phyloP scores from a whole-genome alignment of 129 eudicot genomes.

The Calendula officinalis region DNA sequence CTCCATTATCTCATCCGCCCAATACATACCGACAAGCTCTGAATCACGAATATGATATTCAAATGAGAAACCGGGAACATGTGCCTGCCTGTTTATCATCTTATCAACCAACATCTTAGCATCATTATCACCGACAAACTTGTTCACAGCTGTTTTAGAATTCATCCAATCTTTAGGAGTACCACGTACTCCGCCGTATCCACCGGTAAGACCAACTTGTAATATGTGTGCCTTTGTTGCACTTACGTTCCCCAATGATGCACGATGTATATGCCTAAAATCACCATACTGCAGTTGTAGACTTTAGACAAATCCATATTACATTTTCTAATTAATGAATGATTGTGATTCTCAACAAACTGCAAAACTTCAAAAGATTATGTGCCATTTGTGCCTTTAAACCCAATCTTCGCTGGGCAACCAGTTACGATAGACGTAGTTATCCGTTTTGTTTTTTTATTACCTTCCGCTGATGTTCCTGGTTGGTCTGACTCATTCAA shows the following conservation, averaged over 20 bases:
- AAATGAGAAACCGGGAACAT: neutral
- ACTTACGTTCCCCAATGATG: neutral
- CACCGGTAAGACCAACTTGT: neutral
- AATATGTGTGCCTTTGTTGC: neutral
- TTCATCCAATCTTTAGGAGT: neutral
- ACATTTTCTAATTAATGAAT: neutral
- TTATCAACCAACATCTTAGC: constrained; percentile 4
- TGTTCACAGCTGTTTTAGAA: neutral
- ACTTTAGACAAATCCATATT: neutral
- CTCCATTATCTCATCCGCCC: neutral
- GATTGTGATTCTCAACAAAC: neutral
- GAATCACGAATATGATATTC: neutral
- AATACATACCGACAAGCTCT: neutral
- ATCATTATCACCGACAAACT: neutral
- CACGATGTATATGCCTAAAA: neutral
- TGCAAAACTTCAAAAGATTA: too few species aligned
- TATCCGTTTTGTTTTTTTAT: too few species aligned
- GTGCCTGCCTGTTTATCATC: neutral
- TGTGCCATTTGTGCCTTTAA: too few species aligned
- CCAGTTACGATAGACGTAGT: too few species aligned
- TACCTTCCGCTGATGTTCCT: too few species aligned
- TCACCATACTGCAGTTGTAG: neutral
- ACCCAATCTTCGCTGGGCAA: too few species aligned
- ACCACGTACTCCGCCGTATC: neutral
- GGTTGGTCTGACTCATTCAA: too few species aligned